Evolutionary conservation across 306 rosid species (phyloP), one percentile per base, ranked within the genome.

Genomic region (Mimosa pudica): DNA sequence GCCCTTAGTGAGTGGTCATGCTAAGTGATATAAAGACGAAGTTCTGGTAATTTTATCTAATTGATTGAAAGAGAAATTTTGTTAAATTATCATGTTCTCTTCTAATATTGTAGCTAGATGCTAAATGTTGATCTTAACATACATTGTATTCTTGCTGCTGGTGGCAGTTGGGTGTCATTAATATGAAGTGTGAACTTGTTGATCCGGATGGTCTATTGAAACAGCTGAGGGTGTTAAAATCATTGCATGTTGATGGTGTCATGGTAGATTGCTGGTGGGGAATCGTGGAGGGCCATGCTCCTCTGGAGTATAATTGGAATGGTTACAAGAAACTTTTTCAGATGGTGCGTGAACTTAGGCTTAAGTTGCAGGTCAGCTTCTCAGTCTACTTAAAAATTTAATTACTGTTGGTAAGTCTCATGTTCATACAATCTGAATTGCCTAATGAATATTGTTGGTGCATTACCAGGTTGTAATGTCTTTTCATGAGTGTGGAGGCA

Each of bases 251-350:
- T 78, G 98, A 93, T 81, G 99, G 99, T 77, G 88, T 93, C 61
- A 87, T 84, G 89, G 97, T 96, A 72, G 94, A 96, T 82, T 93
- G 98, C 87, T 96, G 99, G 99, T 96, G 99, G 99, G 99, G 99
- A 57, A 89, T 93, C 77, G 99, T 93, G 72, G 99, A 96, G 85
- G 98, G 94, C 65, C 97, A 93, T 90, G 84, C 89, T 82, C 99
- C 99, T 0, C 94, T 82, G 80, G 99, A 93, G 85, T 96, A 96
- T 88, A 93, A 93, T 77, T 96, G 99, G 99, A 91, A 70, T 88
- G 99, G 99, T 74, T 96, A 96, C 88, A 89, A 82, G 89, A 90
- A 87, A 81, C 99, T 96, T 87, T 93, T 96, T 87, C 93, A 89
- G 88, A 93, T 93, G 92, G 90, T 90, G 79, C 91, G 84, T 45